These are phyloP conservation scores for Pseudocercospora crystallina DNA, from an alignment of 2,329 filamentous ascomycete genomes.

Conservation along the genomic window DNA sequence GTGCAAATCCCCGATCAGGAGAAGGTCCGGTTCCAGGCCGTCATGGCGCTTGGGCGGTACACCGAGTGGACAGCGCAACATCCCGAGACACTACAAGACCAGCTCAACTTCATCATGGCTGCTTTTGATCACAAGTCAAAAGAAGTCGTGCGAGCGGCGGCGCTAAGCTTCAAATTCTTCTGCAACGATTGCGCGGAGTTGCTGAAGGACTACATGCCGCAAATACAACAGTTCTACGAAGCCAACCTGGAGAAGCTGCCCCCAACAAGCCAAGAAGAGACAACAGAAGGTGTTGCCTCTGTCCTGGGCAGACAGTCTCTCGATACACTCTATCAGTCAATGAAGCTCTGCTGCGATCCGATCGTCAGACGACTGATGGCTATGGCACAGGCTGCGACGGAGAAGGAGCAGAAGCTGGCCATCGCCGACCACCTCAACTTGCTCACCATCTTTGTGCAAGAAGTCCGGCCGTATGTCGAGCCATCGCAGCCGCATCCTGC, in stretches of 20 bases:
- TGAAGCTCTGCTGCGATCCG: constrained; percentile 93
- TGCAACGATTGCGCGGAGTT: constrained; percentile 91
- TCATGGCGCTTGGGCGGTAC: constrained; percentile 95
- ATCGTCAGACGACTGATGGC: constrained; percentile 80
- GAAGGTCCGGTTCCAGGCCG: constrained; percentile 96
- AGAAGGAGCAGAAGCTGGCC: constrained; percentile 79
- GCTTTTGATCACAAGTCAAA: constrained; percentile 86
- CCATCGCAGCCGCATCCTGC: constrained; percentile 77
- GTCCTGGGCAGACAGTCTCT: constrained; percentile 85
- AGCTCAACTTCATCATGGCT: constrained; percentile 93
- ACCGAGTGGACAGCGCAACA: constrained; percentile 97
- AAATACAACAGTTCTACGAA: constrained; percentile 90
- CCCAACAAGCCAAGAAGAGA: constrained; percentile 84
- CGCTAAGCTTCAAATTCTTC: constrained; percentile 94
- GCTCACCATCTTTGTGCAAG: constrained; percentile 84
- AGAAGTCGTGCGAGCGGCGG: constrained; percentile 88
- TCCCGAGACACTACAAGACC: constrained; percentile 84
- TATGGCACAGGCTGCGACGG: constrained; percentile 80
- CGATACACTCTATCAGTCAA: constrained; percentile 74
- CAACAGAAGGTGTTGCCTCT: constrained; percentile 91
- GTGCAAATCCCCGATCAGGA: constrained; percentile 94
- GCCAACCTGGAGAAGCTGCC: constrained; percentile 84
- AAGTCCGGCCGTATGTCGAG: constrained; percentile 71
- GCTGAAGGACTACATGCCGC: constrained; percentile 76
- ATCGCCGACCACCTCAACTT: constrained; percentile 93